Conservation (phyloP, 1,284 basidiomycete genomes). For the Moesziomyces aphidis region DNA sequence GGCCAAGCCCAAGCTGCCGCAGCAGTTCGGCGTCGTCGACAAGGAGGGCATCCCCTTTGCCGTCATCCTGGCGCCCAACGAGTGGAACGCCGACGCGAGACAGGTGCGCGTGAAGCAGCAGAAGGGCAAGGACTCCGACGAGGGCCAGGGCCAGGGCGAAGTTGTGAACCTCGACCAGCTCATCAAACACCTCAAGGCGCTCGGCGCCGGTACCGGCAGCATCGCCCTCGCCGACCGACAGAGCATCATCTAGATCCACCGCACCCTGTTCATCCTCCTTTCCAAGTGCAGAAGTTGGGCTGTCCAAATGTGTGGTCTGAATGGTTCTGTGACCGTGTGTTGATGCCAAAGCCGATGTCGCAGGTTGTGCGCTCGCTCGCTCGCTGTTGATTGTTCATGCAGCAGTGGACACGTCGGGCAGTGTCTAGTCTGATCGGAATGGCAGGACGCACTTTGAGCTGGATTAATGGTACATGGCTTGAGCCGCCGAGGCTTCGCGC, state of each 20-base stretch:
- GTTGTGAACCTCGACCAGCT: slow-evolving; percentile 72
- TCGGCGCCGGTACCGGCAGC: slow-evolving; percentile 26
- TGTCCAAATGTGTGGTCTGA: neutral
- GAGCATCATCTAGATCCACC: slow-evolving; percentile 22
- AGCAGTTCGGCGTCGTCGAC: slow-evolving; percentile 91
- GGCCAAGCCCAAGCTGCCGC: slow-evolving; percentile 77
- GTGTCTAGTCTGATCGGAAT: too few species aligned
- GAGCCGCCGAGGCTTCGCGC: too few species aligned
- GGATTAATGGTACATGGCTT: slow-evolving; percentile 15
- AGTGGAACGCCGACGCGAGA: slow-evolving; percentile 74
- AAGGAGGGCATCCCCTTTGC: slow-evolving; percentile 91
- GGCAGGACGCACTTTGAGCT: neutral
- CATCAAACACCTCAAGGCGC: slow-evolving; percentile 74
- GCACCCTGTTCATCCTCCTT: neutral
- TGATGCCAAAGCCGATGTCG: too few species aligned
- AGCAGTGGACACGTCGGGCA: too few species aligned
- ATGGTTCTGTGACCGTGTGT: too few species aligned
- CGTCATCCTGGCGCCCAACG: slow-evolving; percentile 87
- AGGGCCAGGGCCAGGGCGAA: slow-evolving; percentile 76
- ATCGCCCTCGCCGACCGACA: slow-evolving; percentile 19
- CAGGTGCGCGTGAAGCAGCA: slow-evolving; percentile 91
- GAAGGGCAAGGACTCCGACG: slow-evolving; percentile 75
- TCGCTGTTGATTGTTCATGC: too few species aligned
- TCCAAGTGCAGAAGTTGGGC: neutral
- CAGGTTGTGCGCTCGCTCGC: too few species aligned